Conservation (phyloP, 371 early-diverging fungal genomes). For the Mucor ambiguus region DNA sequence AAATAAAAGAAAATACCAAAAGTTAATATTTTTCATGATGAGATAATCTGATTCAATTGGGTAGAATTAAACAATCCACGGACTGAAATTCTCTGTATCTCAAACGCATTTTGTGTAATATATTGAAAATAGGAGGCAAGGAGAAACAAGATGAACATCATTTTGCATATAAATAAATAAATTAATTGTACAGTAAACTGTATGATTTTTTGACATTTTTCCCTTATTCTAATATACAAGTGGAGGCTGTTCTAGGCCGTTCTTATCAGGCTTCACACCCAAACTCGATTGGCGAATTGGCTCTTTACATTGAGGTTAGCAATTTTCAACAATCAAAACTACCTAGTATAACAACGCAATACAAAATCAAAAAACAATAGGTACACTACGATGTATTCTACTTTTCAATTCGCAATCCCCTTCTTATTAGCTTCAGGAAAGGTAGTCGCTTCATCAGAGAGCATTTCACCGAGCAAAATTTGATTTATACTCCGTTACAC, state of each 20-base stretch:
- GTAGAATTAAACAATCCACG: neutral
- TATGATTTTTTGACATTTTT: slow-evolving; percentile 1
- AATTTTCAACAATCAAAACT: too few relatives aligned
- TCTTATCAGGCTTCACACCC: neutral
- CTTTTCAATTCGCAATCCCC: too few relatives aligned
- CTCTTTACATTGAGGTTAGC: too few relatives aligned
- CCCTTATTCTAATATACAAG: neutral
- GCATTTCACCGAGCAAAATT: too few relatives aligned
- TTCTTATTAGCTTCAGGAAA: too few relatives aligned
- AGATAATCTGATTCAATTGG: neutral
- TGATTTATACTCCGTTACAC: too few relatives aligned
- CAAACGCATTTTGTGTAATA: neutral
- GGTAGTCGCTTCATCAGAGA: too few relatives aligned
- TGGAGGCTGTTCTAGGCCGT: neutral
- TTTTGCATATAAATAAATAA: neutral
- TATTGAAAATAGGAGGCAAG: neutral
- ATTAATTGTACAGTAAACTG: neutral
- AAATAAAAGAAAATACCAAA: neutral
- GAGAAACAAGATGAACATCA: neutral
- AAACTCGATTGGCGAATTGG: too few relatives aligned
- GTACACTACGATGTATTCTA: too few relatives aligned
- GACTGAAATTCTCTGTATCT: neutral
- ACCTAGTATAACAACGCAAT: too few relatives aligned
- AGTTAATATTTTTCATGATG: neutral
- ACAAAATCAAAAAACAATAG: too few relatives aligned